These are phyloP conservation scores for Xylaria sp. DNA, from an alignment of 2,329 filamentous ascomycete genomes.

Conservation along the genomic window DNA sequence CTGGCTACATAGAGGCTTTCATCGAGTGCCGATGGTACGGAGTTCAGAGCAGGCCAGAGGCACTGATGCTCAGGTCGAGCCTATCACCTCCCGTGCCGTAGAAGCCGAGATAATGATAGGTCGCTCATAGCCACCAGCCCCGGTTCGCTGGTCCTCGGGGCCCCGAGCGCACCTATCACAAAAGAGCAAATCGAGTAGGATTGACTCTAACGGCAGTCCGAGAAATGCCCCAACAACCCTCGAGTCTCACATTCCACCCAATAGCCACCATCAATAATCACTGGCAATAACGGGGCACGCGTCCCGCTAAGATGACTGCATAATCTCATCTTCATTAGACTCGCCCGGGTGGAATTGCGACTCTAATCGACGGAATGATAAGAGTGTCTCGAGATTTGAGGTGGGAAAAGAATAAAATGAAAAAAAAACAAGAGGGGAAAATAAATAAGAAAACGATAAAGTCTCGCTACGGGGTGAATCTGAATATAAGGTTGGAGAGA, in stretches of 20 bases:
- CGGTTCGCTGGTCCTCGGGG: not conserved
- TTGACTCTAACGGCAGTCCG: not conserved
- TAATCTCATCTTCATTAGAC: slow-evolving; percentile 4
- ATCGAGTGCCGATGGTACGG: not conserved
- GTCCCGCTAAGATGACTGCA: slow-evolving; percentile 20
- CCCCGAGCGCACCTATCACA: not conserved
- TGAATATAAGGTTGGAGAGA: too few relatives aligned
- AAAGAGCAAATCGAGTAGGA: not conserved
- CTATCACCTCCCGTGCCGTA: not conserved
- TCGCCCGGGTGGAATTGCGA: not conserved
- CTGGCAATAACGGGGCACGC: not conserved
- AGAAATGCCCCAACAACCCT: not conserved
- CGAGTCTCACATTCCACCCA: not conserved
- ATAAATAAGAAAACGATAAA: not conserved
- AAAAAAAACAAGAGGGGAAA: not conserved
- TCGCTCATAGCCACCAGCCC: not conserved
- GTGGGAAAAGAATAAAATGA: too few relatives aligned
- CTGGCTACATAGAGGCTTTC: not conserved
- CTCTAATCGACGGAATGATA: not conserved
- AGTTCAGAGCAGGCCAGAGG: not conserved
- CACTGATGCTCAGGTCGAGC: not conserved
- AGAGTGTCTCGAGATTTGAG: not conserved
- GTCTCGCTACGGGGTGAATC: too few relatives aligned
- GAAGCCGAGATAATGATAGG: not conserved
- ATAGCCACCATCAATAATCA: not conserved